Evolutionary conservation across 176 grass and related monocot genomes (phyloP), one percentile per base, ranked within the genome.

Genomic region (Triticum turgidum): DNA sequence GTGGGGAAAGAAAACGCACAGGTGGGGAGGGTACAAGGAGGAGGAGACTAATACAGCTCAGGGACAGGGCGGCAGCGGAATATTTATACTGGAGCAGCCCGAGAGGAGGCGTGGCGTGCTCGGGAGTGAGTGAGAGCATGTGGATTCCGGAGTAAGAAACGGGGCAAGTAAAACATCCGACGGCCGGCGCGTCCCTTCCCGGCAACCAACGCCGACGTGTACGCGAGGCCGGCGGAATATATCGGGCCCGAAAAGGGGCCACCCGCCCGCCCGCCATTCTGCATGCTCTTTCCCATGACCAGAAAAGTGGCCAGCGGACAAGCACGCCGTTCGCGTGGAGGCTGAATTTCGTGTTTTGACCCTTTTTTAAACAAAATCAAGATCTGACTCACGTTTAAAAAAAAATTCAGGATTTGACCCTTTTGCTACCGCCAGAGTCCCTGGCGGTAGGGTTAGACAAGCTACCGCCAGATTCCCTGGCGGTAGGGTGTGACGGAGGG

Each of bases 71-170:
- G n/a, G 44, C 79, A 32, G 47, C 83, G 11, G 71, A 88, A 82
- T 88, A 85, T 91, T 88, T 91, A 88, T 91, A 77, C 82, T 4
- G 38, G 42, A 45, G 42, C 42, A 52, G 27, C 4, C 49, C 11
- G 14, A 74, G 51, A 78, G 69, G 17, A 51, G 35, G 6, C 6
- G 34, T 54, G 69, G 69, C 76, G 27, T 25, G 80, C 80, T 8
- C 47, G 80, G 17, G 65, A 21, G 63, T 6, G 51, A 52, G 49
- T 1, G 49, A 6, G 51, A 45, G 27, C 52, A 61, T 41, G 86
- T 44, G 77, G 61, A 29, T 24, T 25, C 22, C 51, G 11, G 72
- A 49, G 71, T 74, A 74, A 74, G 2, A 74, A 18, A 30, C 73
- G 29, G 42, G 72, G 72, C 72, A 75, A 75, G 54, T 21, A 21